Conservation (phyloP, 1,139 yeast genomes). For the Hyphopichia fennica region DNA sequence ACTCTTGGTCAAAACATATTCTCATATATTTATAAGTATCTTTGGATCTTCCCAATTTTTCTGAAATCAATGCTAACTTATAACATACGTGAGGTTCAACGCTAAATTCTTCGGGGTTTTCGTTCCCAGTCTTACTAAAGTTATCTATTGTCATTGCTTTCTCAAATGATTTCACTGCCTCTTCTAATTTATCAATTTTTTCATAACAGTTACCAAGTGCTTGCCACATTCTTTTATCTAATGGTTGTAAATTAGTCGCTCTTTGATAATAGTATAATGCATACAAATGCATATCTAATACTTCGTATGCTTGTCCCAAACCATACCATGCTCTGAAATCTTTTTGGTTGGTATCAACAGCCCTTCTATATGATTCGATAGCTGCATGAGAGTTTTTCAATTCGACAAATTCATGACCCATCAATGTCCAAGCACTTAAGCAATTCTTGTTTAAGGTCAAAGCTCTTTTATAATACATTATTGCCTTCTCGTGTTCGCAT, state of each 20-base stretch:
- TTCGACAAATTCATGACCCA: constrained; percentile 99
- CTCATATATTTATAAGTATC: constrained; percentile 70
- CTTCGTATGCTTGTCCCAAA: constrained; percentile 96
- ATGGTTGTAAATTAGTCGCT: constrained; percentile 85
- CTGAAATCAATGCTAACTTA: constrained; percentile 69
- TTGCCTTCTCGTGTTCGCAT: constrained; percentile 93
- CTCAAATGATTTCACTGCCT: constrained; percentile 62
- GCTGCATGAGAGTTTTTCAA: constrained; percentile 97
- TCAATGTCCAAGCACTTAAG: constrained; percentile 93
- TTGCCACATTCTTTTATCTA: constrained; percentile 95
- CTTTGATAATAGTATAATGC: constrained; percentile 90
- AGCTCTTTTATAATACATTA: constrained; percentile 89
- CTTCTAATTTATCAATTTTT: constrained; percentile 65
- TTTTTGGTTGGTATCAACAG: constrained; percentile 83
- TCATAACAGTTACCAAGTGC: constrained; percentile 92
- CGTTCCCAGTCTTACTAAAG: constrained; percentile 14
- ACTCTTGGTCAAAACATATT: constrained; percentile 67
- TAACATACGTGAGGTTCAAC: constrained; percentile 56
- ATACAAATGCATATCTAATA: constrained; percentile 90
- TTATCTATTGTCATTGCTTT: constrained; percentile 55
- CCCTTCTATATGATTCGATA: constrained; percentile 90
- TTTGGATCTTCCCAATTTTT: constrained; percentile 49
- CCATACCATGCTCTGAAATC: constrained; percentile 99
- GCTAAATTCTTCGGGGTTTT: constrained; percentile 14
- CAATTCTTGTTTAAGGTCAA: constrained; percentile 77